Conservation (phyloP, 2,329 filamentous ascomycete genomes). For the Sporothrix pseudoabietina region DNA sequence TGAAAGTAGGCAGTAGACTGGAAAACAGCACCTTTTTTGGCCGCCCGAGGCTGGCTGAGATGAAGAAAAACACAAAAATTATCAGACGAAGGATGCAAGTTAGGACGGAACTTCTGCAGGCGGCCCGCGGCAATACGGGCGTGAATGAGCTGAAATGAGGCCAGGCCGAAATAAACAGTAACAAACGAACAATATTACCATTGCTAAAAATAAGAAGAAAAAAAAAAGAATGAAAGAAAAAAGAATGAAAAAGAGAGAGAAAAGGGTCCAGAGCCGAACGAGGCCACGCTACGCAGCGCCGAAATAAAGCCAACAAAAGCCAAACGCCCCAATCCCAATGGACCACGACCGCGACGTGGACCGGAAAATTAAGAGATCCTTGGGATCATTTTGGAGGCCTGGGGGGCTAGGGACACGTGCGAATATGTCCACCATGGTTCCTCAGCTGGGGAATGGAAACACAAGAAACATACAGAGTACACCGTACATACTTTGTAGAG, state of each 20-base stretch:
- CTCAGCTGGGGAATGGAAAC: slow-evolving; percentile 2
- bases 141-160: background rate
- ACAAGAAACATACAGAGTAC: background rate
- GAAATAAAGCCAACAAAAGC: background rate
- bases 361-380: background rate
- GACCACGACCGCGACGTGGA: background rate
- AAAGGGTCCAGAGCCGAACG: background rate
- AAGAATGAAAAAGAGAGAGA: background rate
- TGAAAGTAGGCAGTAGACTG: background rate
- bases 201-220: no score
- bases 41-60: slow-evolving; percentile 11
- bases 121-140: slow-evolving; percentile 5
- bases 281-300: background rate
- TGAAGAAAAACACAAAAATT: background rate
- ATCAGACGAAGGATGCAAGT: background rate
- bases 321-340: background rate
- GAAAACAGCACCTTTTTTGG: no score
- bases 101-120: background rate
- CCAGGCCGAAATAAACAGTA: background rate
- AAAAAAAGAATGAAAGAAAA: background rate
- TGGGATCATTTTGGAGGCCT: background rate
- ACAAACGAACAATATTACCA: background rate
- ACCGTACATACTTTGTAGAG: no score
- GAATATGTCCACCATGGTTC: slow-evolving; percentile 1
- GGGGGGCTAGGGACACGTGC: background rate